Base-by-base conservation (phyloP, 116 monocot genomes). In the Papilionanthe hybrid region DNA sequence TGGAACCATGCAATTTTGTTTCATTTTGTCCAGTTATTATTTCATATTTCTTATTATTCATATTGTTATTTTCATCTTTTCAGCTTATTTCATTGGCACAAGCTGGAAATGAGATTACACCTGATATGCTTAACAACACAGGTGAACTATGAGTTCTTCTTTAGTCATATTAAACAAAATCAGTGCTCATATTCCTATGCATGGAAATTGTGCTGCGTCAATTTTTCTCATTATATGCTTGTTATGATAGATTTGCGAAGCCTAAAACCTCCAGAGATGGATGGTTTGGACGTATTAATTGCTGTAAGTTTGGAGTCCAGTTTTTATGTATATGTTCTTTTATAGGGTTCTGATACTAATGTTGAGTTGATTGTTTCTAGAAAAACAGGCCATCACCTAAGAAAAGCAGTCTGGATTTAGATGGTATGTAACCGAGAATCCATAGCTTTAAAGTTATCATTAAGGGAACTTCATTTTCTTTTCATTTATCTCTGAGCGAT, bases 71-170 rank as follows among this genome's bases (percentile, higher is more conserved):
- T 57, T 84, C 78, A 63, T 47, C 13, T 15, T 76, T 5, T 79
- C 80, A 95, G 95, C 91, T 95, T 42, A 86, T 95, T 82, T 32
- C 95, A 5, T 67, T 89, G 25, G 95, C 91, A 56, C 95, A 95
- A 80, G 86, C 79, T 20, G 95, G 95, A 42, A 84, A 89, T 72
- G 91, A 87, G 78, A 87, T 95, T 77, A 88, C 89, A 5, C 85
- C 81, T 32, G 88, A 91, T 55, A 22, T 78, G 29, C 82, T 93
- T 53, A 84, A 44, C 58, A 76, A 78, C 78, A 78, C 77, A 88
- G 95, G 95, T 95, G 19, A 37, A 29, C 9, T 50, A 48, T 75
- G 10, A 48, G 19, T 75, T 75, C 28, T 44, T 73, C 42, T 73
- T 43, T n/a, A 73, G 9, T 49, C 43, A 15, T 48, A 27, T 28